Percentiles rank a stretch among this genome's conserved stretches.
These are phyloP conservation scores for Tilletia setariae DNA, from an alignment of 1,284 basidiomycete genomes.

Conservation along the genomic window DNA sequence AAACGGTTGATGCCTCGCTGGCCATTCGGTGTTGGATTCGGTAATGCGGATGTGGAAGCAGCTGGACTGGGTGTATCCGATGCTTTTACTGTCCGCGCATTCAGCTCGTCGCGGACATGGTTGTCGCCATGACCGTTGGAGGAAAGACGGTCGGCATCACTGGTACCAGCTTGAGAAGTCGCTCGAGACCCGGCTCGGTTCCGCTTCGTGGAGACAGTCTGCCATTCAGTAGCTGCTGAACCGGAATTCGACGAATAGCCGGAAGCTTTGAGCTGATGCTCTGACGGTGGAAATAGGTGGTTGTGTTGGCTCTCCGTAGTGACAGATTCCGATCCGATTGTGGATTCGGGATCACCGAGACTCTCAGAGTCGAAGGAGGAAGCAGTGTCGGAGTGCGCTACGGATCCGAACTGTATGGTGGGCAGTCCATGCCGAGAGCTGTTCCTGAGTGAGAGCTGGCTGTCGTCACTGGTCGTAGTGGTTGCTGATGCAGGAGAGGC, in stretches of 20 bases:
- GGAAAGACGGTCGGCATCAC: neutral
- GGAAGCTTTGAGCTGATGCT: neutral
- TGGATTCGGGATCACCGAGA: neutral
- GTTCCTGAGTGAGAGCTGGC: neutral
- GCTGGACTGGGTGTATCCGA: neutral
- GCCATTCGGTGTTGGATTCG: neutral
- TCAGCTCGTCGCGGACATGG: too few species aligned
- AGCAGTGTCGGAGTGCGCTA: neutral
- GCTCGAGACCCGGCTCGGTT: neutral
- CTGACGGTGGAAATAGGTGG: neutral
- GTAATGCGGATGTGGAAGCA: neutral
- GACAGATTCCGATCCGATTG: neutral
- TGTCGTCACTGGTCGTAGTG: neutral
- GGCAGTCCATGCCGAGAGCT: neutral
- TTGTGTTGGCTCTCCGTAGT: constrained; percentile 11
- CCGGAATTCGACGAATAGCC: neutral
- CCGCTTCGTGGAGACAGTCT: constrained; percentile 1
- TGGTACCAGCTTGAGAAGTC: neutral
- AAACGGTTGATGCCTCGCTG: constrained; percentile 7
- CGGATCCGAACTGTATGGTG: constrained; percentile 4
- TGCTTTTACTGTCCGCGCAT: neutral
- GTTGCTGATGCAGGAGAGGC: neutral
- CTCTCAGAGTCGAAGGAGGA: constrained; percentile 11
- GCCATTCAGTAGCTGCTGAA: neutral
- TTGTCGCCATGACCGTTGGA: neutral